Evolutionary conservation across 1,284 basidiomycete genomes (phyloP).

Genomic region (Pulveroboletus sp.): DNA sequence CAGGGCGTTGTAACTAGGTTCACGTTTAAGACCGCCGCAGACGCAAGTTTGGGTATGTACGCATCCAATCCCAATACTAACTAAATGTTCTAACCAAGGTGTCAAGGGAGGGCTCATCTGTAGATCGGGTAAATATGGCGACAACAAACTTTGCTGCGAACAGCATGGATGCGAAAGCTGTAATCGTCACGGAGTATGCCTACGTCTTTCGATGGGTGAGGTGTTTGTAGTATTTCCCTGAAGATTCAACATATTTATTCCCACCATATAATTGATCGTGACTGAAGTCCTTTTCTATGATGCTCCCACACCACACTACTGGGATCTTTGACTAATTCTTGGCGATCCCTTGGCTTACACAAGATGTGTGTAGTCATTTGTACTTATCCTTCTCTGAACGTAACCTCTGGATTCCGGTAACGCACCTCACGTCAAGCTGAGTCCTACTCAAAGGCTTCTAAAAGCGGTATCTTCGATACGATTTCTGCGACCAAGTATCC

Average conservation of each 20-base stretch:
- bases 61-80: not conserved
- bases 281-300: constrained; percentile 52
- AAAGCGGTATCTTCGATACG: constrained; percentile 15
- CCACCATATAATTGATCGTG: constrained; percentile 35
- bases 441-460: not conserved
- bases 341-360: constrained; percentile 33
- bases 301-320: constrained; percentile 45
- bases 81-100: not conserved
- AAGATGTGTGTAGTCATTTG: constrained; percentile 37
- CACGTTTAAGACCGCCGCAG: too few species aligned
- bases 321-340: constrained; percentile 50
- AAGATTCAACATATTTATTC: not conserved
- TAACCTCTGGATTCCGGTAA: constrained; percentile 9
- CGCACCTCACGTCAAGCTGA: not conserved
- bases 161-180: constrained; percentile 57
- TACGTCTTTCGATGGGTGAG: constrained; percentile 42
- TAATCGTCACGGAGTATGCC: constrained; percentile 52
- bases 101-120: constrained; percentile 53
- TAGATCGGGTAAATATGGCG: constrained; percentile 32
- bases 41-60: too few species aligned
- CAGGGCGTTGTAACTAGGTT: too few species aligned
- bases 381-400: constrained; percentile 32
- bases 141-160: constrained; percentile 47
- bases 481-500: constrained; percentile 6
- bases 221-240: not conserved